A percentile compares a stretch with the other conserved stretches of the same genome.
phyloP scores from a whole-genome alignment of 352 stramenopile genomes.

The Pythium vanterpoolii region DNA sequence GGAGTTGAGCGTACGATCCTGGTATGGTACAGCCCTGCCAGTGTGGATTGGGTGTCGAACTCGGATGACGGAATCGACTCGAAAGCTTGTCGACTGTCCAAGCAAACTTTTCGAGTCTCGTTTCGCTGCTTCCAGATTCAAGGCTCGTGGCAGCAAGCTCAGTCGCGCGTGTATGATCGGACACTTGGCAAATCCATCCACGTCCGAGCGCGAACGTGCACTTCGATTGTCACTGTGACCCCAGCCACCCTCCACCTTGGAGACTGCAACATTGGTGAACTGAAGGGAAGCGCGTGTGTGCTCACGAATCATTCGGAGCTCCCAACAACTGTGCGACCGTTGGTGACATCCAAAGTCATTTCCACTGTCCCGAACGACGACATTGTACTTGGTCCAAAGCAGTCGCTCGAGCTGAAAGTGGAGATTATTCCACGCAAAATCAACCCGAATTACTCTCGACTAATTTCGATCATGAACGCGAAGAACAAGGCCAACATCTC shows the following conservation, averaged over 20 bases:
- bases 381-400: slow-evolving; percentile 82
- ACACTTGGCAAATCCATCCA: slow-evolving; percentile 85
- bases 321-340: slow-evolving; percentile 79
- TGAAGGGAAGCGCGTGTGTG: slow-evolving; percentile 85
- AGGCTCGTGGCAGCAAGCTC: slow-evolving; percentile 81
- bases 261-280: slow-evolving; percentile 88
- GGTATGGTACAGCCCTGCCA: slow-evolving; percentile 78
- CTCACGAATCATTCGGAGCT: slow-evolving; percentile 89
- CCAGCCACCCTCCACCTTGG: slow-evolving; percentile 84
- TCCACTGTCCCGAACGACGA: slow-evolving; percentile 88
- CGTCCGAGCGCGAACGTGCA: slow-evolving; percentile 82
- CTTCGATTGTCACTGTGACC: slow-evolving; percentile 82
- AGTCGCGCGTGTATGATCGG: slow-evolving; percentile 82
- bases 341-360: slow-evolving; percentile 88
- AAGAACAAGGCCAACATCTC: slow-evolving; percentile 86
- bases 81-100: slow-evolving; percentile 77
- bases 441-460: slow-evolving; percentile 85
- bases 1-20: slow-evolving; percentile 87
- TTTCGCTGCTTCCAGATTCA: slow-evolving; percentile 87
- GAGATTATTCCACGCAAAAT: slow-evolving; percentile 89
- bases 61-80: slow-evolving; percentile 64
- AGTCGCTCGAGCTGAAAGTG: slow-evolving; percentile 85
- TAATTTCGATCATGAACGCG: slow-evolving; percentile 86
- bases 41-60: slow-evolving; percentile 20
- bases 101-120: slow-evolving; percentile 86